Percentiles rank a stretch among this genome's conserved stretches.
phyloP scores from a whole-genome alignment of 441 rosid genomes.

The Eutrema salsugineum region DNA sequence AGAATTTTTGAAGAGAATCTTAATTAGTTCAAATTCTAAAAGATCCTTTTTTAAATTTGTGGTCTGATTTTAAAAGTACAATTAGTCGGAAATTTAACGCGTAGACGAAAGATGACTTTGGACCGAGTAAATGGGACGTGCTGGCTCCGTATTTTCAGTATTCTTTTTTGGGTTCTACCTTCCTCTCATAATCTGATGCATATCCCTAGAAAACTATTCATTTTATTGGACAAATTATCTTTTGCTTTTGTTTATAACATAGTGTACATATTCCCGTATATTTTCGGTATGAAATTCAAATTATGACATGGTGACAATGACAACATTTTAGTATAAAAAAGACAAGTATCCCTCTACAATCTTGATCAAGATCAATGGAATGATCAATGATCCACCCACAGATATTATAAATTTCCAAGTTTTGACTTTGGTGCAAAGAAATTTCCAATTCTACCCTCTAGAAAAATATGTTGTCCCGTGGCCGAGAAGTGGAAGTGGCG shows the following conservation, averaged over 20 bases:
- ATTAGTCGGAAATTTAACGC: too few species aligned
- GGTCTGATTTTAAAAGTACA: too few species aligned
- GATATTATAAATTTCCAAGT: background rate
- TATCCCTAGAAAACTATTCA: background rate
- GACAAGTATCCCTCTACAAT: background rate
- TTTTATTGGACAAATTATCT: background rate
- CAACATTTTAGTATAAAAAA: background rate
- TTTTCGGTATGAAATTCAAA: background rate
- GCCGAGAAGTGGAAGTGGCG: slow-evolving; percentile 50
- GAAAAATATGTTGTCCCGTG: slow-evolving; percentile 27
- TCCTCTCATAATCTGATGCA: background rate
- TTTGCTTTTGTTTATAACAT: background rate
- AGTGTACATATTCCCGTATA: background rate
- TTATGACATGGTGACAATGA: background rate
- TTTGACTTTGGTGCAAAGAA: background rate
- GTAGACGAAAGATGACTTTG: background rate
- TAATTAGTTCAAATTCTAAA: background rate
- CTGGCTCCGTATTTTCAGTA: background rate
- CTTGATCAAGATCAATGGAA: background rate
- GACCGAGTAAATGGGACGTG: background rate
- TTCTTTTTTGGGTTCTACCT: background rate
- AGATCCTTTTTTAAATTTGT: background rate
- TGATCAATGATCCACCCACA: background rate
- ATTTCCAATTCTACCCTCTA: background rate
- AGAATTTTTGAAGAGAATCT: background rate